These are phyloP conservation scores for Cyberlindnera lachancei DNA, from an alignment of 805 yeast species.

Conservation along the genomic window DNA sequence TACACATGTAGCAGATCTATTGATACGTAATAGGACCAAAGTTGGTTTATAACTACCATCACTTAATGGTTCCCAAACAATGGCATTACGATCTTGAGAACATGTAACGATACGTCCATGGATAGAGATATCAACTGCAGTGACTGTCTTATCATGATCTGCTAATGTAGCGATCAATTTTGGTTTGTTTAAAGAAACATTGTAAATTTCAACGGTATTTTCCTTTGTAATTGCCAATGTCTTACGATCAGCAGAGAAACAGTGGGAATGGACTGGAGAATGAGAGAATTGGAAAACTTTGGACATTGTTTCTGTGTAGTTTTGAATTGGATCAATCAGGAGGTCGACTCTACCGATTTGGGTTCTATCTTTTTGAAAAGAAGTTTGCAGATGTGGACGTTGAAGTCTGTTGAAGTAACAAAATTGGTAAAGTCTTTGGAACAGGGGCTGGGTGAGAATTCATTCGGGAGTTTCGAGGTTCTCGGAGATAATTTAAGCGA, in stretches of 20 bases:
- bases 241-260: conserved; percentile 63
- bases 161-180: conserved; percentile 55
- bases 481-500: too few species aligned
- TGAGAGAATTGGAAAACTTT: conserved; percentile 60
- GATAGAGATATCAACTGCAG: conserved; percentile 85
- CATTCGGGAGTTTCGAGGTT: too few species aligned
- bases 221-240: conserved; percentile 78
- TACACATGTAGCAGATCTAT: conserved; percentile 90
- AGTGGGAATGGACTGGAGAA: conserved; percentile 85
- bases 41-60: conserved; percentile 73
- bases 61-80: conserved; percentile 82
- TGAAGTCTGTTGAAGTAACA: too few species aligned
- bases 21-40: conserved; percentile 83
- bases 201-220: conserved; percentile 67
- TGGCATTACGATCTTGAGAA: conserved; percentile 95
- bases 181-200: conserved; percentile 47
- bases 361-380: too few species aligned
- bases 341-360: conserved; percentile 22
- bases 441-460: too few species aligned
- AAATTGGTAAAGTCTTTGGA: too few species aligned
- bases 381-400: too few species aligned
- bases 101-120: conserved; percentile 93
- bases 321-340: conserved; percentile 6
- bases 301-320: conserved; percentile 10
- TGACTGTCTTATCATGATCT: conserved; percentile 90